A percentile compares a stretch with the other conserved stretches of the same genome.
These are phyloP conservation scores for Candida qinlingensis DNA, from an alignment of 805 yeast genomes.

Conservation along the genomic window DNA sequence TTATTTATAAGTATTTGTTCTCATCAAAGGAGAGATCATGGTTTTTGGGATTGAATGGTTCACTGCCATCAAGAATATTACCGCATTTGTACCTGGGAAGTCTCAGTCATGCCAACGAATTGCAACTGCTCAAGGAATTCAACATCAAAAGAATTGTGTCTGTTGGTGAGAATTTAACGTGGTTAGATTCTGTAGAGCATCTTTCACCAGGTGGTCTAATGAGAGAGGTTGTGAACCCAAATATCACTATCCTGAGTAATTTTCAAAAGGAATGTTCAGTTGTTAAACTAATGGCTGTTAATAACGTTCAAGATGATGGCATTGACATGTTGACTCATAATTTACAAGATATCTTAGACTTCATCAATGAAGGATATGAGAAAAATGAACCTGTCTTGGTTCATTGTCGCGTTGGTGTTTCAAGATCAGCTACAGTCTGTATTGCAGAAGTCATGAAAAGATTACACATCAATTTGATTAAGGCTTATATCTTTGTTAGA, in stretches of 20 bases:
- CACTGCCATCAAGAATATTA: constrained; percentile 78
- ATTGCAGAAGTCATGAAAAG: constrained; percentile 92
- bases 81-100: constrained; percentile 86
- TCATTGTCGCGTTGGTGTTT: constrained; percentile 95
- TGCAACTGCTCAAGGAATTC: constrained; percentile 53
- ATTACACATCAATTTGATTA: constrained; percentile 56
- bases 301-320: constrained; percentile 86
- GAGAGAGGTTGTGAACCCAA: constrained; percentile 15
- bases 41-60: constrained; percentile 41
- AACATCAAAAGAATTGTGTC: constrained; percentile 74
- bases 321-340: constrained; percentile 66
- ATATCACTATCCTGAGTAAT: constrained; percentile 15
- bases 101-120: constrained; percentile 71
- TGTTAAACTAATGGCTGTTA: constrained; percentile 45
- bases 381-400: constrained; percentile 55
- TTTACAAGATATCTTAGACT: constrained; percentile 58
- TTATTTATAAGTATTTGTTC: constrained; percentile 31
- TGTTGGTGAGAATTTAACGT: constrained; percentile 75
- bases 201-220: constrained; percentile 1
- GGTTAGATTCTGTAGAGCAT: constrained; percentile 39
- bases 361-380: constrained; percentile 50
- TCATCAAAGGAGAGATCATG: constrained; percentile 23
- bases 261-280: constrained; percentile 18
- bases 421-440: constrained; percentile 91
- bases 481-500: constrained; percentile 84